Evolutionary conservation across 179 eudicot species (phyloP).

Genomic region (Beta macrorhiza): DNA sequence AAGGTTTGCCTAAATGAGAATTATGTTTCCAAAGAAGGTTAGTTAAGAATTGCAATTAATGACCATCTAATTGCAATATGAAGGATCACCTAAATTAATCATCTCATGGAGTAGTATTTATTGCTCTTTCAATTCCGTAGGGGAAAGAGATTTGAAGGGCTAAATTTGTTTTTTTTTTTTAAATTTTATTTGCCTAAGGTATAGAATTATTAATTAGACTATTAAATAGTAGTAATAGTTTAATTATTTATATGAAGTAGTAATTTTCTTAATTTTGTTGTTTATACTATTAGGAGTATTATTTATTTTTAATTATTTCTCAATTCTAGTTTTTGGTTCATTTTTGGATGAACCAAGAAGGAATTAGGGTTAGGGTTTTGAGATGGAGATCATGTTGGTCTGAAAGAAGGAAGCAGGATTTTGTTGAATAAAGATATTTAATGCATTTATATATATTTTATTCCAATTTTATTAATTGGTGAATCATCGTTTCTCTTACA

Average conservation of each 20-base stretch:
- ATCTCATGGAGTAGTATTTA: neutral
- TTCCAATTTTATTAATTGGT: neutral
- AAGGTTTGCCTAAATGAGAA: neutral
- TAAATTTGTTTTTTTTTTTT: neutral
- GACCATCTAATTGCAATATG: neutral
- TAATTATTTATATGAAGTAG: neutral
- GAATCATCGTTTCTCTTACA: neutral
- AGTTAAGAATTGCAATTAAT: conserved; percentile 14
- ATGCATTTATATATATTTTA: conserved; percentile 10
- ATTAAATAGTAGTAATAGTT: neutral
- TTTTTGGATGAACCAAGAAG: conserved; percentile 13
- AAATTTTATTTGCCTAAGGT: conserved; percentile 1
- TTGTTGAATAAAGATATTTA: conserved; percentile 26
- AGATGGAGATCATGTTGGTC: conserved; percentile 17
- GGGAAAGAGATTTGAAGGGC: neutral
- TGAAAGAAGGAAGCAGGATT: conserved; percentile 22
- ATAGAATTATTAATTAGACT: conserved; percentile 6
- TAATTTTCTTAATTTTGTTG: neutral
- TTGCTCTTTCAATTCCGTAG: neutral
- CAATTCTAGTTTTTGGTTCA: neutral
- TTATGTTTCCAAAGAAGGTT: conserved; percentile 6
- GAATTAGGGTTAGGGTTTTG: conserved; percentile 34
- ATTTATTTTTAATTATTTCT: conserved; percentile 1
- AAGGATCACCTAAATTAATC: neutral
- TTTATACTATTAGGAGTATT: conserved; percentile 18